Evolutionary conservation across 345 rosid species (phyloP).

Genomic region (Draba incana): DNA sequence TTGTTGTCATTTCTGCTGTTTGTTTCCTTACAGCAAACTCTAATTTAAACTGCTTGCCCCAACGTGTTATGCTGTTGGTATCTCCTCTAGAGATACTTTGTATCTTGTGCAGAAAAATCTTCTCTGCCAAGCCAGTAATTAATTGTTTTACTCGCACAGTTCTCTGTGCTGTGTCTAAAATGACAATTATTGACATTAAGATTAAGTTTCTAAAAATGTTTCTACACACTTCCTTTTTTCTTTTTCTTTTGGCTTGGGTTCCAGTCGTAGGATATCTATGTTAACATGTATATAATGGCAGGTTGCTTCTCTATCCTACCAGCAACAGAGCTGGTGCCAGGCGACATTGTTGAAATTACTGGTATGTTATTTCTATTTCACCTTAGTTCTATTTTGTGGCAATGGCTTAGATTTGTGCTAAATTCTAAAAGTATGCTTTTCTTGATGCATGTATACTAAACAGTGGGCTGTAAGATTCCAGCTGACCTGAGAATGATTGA

Average conservation of each 20-base stretch:
- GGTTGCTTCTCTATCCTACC: constrained; percentile 98
- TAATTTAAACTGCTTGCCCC: background rate
- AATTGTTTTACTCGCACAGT: constrained; percentile 19
- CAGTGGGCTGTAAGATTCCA: constrained; percentile 98
- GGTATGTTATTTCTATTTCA: constrained; percentile 50
- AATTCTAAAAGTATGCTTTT: constrained; percentile 26
- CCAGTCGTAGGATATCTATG: constrained; percentile 17
- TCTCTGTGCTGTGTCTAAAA: constrained; percentile 4
- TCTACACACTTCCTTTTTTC: background rate
- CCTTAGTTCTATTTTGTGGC: constrained; percentile 17
- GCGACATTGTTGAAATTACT: constrained; percentile 93
- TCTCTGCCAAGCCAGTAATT: constrained; percentile 10
- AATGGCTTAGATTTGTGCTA: constrained; percentile 6
- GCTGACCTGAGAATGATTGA: constrained; percentile 98
- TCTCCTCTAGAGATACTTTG: constrained; percentile 16
- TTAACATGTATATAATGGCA: constrained; percentile 43
- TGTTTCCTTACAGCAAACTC: background rate
- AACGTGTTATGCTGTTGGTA: constrained; percentile 13
- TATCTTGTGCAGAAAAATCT: constrained; percentile 16
- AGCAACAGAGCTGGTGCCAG: constrained; percentile 95
- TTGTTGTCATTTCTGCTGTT: constrained; percentile 7
- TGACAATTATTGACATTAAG: background rate
- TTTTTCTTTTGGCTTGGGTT: background rate
- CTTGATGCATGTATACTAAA: constrained; percentile 35
- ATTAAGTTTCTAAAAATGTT: background rate